These are phyloP conservation scores for Exophiala xenobiotica DNA, from an alignment of 2,329 filamentous ascomycete species.

Conservation along the genomic window DNA sequence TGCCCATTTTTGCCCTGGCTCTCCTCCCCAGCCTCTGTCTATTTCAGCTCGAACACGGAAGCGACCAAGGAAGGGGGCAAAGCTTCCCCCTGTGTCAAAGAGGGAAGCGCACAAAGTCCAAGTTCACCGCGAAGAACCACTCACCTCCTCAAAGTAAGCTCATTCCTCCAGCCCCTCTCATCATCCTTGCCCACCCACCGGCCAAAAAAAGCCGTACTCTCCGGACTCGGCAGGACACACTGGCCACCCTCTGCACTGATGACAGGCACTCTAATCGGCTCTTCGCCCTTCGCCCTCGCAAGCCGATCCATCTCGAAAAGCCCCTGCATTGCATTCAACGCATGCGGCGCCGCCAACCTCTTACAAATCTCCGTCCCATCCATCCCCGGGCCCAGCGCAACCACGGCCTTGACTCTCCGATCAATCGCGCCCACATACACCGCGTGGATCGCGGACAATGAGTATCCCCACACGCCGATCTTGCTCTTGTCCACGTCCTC, in stretches of 20 bases:
- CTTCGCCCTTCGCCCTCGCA: conserved; percentile 35
- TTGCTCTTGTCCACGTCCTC: conserved; percentile 32
- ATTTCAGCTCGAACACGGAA: too few relatives aligned
- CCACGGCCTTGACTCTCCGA: conserved; percentile 40
- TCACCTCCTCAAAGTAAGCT: conserved; percentile 37
- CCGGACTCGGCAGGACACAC: conserved; percentile 36
- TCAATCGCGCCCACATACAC: conserved; percentile 42
- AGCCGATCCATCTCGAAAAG: conserved; percentile 31
- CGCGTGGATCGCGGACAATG: conserved; percentile 40
- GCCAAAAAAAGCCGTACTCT: conserved; percentile 37
- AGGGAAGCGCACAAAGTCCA: too few relatives aligned
- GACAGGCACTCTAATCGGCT: conserved; percentile 34
- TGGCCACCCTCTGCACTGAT: conserved; percentile 32
- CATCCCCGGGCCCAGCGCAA: conserved; percentile 37
- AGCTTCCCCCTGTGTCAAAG: too few relatives aligned
- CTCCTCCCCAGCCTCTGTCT: too few relatives aligned
- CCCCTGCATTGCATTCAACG: conserved; percentile 28
- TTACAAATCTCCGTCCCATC: conserved; percentile 36
- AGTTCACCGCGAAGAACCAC: too few relatives aligned
- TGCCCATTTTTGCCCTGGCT: too few relatives aligned
- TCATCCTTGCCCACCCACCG: conserved; percentile 33
- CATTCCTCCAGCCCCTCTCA: conserved; percentile 40
- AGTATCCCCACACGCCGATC: conserved; percentile 41
- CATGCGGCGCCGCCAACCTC: conserved; percentile 35
- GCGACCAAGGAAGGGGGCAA: too few relatives aligned